phyloP scores from a whole-genome alignment of 306 rosid genomes.

The Adenanthera pavonina region DNA sequence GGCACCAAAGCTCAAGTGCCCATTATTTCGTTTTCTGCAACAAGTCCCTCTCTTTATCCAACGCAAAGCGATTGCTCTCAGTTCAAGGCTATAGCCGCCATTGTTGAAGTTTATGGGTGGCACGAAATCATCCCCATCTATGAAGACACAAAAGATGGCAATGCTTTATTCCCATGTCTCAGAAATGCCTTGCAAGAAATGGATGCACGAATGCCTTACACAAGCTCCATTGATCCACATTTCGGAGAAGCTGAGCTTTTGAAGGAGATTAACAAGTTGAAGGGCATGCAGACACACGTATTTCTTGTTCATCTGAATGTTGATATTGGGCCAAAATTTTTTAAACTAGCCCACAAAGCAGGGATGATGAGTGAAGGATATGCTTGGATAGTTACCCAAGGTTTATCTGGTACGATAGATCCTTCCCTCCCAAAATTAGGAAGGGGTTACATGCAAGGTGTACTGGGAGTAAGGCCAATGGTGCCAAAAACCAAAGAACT shows the following conservation, averaged over 20 bases:
- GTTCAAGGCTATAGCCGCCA: neutral
- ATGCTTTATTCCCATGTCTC: neutral
- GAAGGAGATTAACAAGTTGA: neutral
- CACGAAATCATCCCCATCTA: neutral
- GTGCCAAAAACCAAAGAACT: too few species aligned
- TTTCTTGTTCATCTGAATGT: conserved; percentile 47
- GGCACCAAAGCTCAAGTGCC: neutral
- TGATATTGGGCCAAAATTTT: conserved; percentile 29
- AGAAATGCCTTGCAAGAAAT: neutral
- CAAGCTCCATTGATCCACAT: conserved; percentile 33
- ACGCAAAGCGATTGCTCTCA: neutral
- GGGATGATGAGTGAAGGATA: conserved; percentile 43
- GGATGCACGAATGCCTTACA: neutral
- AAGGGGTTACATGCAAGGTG: neutral
- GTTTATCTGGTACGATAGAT: conserved; percentile 33
- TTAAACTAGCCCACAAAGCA: conserved; percentile 30
- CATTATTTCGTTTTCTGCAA: conserved; percentile 43
- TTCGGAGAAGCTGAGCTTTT: too few species aligned
- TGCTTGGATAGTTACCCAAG: conserved; percentile 41
- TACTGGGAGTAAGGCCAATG: neutral
- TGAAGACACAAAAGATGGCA: neutral
- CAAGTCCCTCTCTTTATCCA: conserved; percentile 44
- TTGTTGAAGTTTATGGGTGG: neutral
- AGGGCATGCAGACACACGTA: conserved; percentile 19
- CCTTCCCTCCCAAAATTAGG: neutral